Base-by-base conservation (phyloP, 1,284 basidiomycete species). In the Pseudozyma sp. region DNA sequence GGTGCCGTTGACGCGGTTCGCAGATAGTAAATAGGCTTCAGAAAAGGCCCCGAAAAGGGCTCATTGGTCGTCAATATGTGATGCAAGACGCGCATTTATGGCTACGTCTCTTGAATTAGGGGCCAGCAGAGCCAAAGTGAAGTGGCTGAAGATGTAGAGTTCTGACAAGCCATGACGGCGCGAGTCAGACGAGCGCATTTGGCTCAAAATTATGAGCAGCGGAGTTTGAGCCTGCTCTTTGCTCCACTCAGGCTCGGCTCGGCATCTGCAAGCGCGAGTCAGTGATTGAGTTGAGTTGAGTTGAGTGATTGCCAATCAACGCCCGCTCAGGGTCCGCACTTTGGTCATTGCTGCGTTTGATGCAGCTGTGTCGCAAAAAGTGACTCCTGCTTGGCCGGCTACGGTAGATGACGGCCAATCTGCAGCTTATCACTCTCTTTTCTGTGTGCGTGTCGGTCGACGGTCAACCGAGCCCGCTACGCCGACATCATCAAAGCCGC, bases 391-490 rank as follows among this genome's bases (percentile, higher is more conserved):
- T 49, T 31, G 25, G 25, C 25, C 25, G 25, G 25, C 25, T 31
- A 31, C 25, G 3, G 25, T 31, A 31, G 25, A 3, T 31, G 25
- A 31, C 25, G 25, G 25, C 6, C 25, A 31, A 31, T 31, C 25
- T 31, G 25, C 25, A 31, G 25, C 25, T 31, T 31, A 31, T 31
- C 25, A 60, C 56, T 34, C 14, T 14, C 9, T 6, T 19, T 42
- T 62, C 65, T 70, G 65, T 70, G 61, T 70, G 61, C 58, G 61
- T 52, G 38, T 50, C 68, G 68, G 68, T 52, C 36, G 54, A 57
- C 18, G 18, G 36, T 57, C 68, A 50, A 52, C 68, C 68, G 61
- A 64, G 18, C 45, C 45, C 35, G 43, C 53, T 52, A 44, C 52
- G 47, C 19, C 34, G 9, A 56, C 44, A 21, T 31, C 53, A 55